Evolutionary conservation across 495 filamentous ascomycete species (phyloP), one percentile per base, ranked within the genome.

Genomic region (Sabuloglossum arenarium): DNA sequence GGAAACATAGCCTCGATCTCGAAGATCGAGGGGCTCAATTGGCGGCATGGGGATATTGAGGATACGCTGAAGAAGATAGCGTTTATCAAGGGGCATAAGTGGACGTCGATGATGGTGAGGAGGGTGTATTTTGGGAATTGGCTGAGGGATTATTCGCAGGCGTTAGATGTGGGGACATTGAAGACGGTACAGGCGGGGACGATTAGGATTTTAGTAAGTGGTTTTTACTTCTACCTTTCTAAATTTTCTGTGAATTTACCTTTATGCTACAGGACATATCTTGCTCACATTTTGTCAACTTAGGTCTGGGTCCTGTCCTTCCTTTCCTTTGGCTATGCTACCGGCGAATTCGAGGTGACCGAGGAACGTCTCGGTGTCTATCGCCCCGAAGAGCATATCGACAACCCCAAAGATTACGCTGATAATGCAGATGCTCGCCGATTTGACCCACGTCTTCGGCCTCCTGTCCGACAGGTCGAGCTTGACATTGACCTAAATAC

Each of bases 1-100:
- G 91, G 91, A 28, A 97, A 96, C 64, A 94, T 96, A 59, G 90
- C 91, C 16, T 88, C 83, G 0, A 91, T 98, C 62, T 87, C 90
- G 1, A 80, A 85, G 64, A 80, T 98, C 60, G 91, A 98, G 69
- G 91, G 91, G 24, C 77, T 84, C 61, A 98, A 98, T 65, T 98
- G 86, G 82, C 82, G 91, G 58, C 91, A 97, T 82, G 91, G 91
- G 55, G 74, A 60, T 59, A 91, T 94, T 59, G 88, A 96, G 71
- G 91, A 98, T 68, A 81, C 87, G 66, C 79, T 98, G 60, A 88
- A 88, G 70, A 87, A 81, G 14, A 72, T 98, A 57, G 82, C 87
- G 24, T 95, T 86, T 63, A 76, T 96, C 53, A 76, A 81, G 56
- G 88, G 88, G 37, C 86, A 91, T 62, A 96, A 98, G 70, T 98